Evolutionary conservation across 169 alveolate genomes (phyloP), one percentile per base, ranked within the genome.

Genomic region (Plasmodium coatneyi): DNA sequence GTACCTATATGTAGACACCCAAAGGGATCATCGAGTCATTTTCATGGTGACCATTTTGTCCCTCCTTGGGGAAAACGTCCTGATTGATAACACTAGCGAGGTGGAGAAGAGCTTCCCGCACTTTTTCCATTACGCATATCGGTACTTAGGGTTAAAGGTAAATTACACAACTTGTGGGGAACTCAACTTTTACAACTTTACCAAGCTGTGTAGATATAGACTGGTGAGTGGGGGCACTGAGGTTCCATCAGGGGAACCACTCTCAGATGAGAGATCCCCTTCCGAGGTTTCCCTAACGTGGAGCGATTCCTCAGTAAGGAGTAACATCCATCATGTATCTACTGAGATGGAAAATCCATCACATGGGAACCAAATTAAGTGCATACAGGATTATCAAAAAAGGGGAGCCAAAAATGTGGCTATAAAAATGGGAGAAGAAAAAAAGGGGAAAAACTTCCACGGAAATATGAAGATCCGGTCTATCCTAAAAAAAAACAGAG

Each of bases 21-120:
- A 43, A 43, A 83, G 76, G 25, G 92, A 83, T 71, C 92, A 83
- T 28, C 30, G 92, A 71, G 28, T 83, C 4, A 71, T 83, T 83
- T 83, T 83, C 46, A 83, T 83, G 92, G 28, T 9, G 5, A 12
- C 92, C 22, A 56, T 83, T 28, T 83, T 83, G 60, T 71, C 92
- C 0, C 92, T 83, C 52, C 72, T 83, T 22, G 72, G 76, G 34
- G 22, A 12, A 83, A 83, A 83, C n/a, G 46, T 70, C 6, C 9
- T 83, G 49, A 83, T 83, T 43, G 78, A 71, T 16, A 83, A 71
- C 34, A 41, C 30, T 41, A 30, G 22, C 3, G 41, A 83, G 34
- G 34, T 71, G 28, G 74, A 83, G 41, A 83, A 83, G 56, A 83
- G 92, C 39, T 83, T 25, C 56, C 92, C 92, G 0, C 56, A 32